A percentile compares a stretch with the other conserved stretches of the same genome.
Evolutionary conservation across 257 asterid species (phyloP).

Genomic region (Salvia miltiorrhiza): DNA sequence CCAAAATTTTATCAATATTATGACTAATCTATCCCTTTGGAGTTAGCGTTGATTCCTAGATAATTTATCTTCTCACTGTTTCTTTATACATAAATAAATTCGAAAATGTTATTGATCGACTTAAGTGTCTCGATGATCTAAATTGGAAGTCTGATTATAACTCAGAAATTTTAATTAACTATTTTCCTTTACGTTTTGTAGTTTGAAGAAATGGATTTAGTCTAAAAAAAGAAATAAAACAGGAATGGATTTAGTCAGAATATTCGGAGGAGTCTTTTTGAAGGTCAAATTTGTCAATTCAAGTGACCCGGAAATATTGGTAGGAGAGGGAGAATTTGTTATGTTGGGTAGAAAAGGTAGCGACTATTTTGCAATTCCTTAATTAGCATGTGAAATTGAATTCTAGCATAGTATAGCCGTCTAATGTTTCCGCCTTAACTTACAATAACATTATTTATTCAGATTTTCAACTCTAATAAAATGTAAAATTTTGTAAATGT

Average conservation of each 20-base stretch:
- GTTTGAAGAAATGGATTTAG: background rate
- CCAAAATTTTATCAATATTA: background rate
- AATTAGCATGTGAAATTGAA: background rate
- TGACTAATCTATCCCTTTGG: background rate
- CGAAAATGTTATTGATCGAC: too few species aligned
- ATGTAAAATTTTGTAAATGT: background rate
- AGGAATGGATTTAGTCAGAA: background rate
- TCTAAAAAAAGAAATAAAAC: too few species aligned
- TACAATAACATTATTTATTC: too few species aligned
- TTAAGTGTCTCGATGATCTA: too few species aligned
- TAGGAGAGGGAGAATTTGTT: background rate
- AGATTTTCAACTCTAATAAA: background rate
- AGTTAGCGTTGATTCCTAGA: too few species aligned
- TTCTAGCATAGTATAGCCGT: background rate
- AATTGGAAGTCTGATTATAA: too few species aligned
- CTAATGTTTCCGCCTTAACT: too few species aligned
- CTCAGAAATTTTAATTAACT: background rate
- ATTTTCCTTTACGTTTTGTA: background rate
- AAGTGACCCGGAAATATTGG: background rate
- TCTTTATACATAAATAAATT: background rate
- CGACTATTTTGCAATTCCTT: background rate
- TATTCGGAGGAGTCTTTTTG: background rate
- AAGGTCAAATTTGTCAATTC: conserved; percentile 14
- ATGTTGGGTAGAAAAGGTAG: background rate
- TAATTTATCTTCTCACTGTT: too few species aligned